Base-by-base conservation (phyloP, 192 early-diverging fungal genomes). In the Funneliformis geosporum region DNA sequence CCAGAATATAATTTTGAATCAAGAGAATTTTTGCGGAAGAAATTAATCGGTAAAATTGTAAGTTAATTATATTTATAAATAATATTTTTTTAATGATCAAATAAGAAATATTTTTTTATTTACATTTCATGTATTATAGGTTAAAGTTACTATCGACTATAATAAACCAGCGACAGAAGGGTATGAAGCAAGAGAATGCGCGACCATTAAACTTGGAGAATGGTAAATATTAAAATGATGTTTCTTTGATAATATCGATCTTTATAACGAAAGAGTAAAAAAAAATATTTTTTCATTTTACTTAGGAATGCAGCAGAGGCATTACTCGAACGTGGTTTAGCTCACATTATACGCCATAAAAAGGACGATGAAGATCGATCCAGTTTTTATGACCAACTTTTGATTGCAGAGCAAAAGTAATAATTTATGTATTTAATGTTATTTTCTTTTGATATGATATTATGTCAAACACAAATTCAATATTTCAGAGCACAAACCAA, bases 311-410 rank as follows among this genome's bases (percentile, higher is more conserved):
- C 91, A 33, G 92, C 87, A 40, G 87, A 87, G 43, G 85, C 85
- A 44, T 85, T 94, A 55, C 86, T 93, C 7, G 84, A 88, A 47
- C 78, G 73, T 18, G 94, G 94, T 33, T 89, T 97, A 68, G 96
- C 95, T 7, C 84, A 88, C 46, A 92, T 96, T 11, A 89, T 99
- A 77, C 83, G 90, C 28, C 93, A 96, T 82, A 91, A 92, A 16
- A 90, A 89, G 61, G 96, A 97, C 79, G 95, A 98, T 79, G 91
- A 93, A 74, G 90, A 94, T 82, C 93, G 98, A 5, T 92, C 96
- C 11, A 88, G 91, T 55, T 89, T 87, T 80, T 98, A 97, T 86
- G 95, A 97, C 78, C 90, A 89, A 47, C 90, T 99, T 21, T 85
- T 95, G 74, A 78, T 92, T 46, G 96, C 96, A 18, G 95, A 95